phyloP scores from a whole-genome alignment of 805 yeast species.

The Metschnikowia lunata region DNA sequence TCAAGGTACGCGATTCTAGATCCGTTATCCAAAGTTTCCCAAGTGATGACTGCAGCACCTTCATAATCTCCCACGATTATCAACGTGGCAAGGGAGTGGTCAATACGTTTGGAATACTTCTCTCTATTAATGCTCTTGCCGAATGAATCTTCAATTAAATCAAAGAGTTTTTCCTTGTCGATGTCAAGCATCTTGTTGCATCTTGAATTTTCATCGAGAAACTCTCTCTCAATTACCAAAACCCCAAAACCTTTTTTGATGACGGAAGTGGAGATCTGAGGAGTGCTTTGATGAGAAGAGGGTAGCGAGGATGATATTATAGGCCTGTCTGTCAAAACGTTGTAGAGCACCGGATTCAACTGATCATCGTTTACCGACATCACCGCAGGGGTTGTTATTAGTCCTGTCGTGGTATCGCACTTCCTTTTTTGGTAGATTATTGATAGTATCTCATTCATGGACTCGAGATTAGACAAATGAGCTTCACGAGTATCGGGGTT shows the following conservation, averaged over 20 bases:
- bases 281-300: conserved; percentile 47
- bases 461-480: conserved; percentile 63
- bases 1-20: conserved; percentile 71
- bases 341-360: conserved; percentile 83
- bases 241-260: conserved; percentile 72
- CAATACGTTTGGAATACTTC: conserved; percentile 64
- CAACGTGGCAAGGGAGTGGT: conserved; percentile 64
- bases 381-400: conserved; percentile 78
- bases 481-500: conserved; percentile 41
- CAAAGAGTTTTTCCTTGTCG: conserved; percentile 53
- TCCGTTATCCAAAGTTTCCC: conserved; percentile 46
- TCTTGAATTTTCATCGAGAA: conserved; percentile 35
- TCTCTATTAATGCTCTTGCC: conserved; percentile 60
- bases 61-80: conserved; percentile 92
- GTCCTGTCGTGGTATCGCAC: conserved; percentile 58
- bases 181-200: conserved; percentile 34
- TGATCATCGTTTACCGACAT: conserved; percentile 53
- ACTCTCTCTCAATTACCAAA: conserved; percentile 36
- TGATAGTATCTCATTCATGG: conserved; percentile 56
- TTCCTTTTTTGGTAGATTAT: conserved; percentile 41
- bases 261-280: conserved; percentile 70
- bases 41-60: conserved; percentile 89
- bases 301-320: conserved; percentile 89
- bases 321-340: conserved; percentile 87
- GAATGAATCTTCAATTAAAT: conserved; percentile 75